These are phyloP conservation scores for Boletus sp. DNA, from an alignment of 768 basidiomycete genomes.

Conservation along the genomic window DNA sequence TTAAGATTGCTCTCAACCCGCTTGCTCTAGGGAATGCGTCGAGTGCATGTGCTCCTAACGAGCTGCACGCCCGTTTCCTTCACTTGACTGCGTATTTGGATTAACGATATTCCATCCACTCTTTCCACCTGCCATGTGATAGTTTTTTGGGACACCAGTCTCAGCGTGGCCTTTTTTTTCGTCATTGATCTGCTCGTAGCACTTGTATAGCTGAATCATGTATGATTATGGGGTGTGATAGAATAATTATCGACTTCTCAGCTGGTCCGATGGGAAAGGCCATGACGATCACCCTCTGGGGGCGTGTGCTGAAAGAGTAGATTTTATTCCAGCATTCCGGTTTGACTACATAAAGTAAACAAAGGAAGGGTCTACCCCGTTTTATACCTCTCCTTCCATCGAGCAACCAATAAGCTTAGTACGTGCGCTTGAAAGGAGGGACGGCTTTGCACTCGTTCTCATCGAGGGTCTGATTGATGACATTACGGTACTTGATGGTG, in stretches of 20 bases:
- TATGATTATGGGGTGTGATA: background rate
- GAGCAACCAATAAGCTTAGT: slow-evolving; percentile 41
- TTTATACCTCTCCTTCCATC: slow-evolving; percentile 2
- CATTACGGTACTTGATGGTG: slow-evolving; percentile 83
- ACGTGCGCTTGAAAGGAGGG: slow-evolving; percentile 97
- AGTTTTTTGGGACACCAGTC: background rate
- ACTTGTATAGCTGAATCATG: background rate
- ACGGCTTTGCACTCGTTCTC: slow-evolving; percentile 96
- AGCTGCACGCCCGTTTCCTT: background rate
- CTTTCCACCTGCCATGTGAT: background rate
- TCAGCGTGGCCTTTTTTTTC: background rate
- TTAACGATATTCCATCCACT: background rate
- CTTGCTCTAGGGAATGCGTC: background rate
- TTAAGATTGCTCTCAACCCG: background rate
- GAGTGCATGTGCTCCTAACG: background rate
- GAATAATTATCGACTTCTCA: background rate
- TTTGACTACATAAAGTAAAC: slow-evolving; percentile 8
- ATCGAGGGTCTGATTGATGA: slow-evolving; percentile 85
- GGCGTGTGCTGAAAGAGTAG: background rate
- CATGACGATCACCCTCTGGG: background rate
- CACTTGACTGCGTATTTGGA: background rate
- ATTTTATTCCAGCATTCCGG: slow-evolving; percentile 9
- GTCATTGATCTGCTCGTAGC: background rate
- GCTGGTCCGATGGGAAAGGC: background rate
- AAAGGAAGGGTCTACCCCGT: slow-evolving; percentile 2